A percentile compares a stretch with the other conserved stretches of the same genome.
phyloP scores from a whole-genome alignment of 805 yeast genomes.

The Lipomyces starkeyi region DNA sequence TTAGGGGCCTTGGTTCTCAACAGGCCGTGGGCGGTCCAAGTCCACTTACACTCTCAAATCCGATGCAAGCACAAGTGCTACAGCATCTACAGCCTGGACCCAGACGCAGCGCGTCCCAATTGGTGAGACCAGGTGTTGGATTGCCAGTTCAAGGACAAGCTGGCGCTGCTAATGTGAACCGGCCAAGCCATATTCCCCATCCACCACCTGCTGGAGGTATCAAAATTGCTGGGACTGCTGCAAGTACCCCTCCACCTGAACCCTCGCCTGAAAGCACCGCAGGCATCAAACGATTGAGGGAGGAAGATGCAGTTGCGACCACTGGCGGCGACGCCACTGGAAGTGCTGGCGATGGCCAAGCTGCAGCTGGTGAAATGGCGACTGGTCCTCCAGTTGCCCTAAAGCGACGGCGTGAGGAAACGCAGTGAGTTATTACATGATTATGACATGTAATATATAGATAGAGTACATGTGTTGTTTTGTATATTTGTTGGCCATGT shows the following conservation, averaged over 20 bases:
- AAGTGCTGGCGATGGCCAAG: background rate
- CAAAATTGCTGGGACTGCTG: conserved; percentile 1
- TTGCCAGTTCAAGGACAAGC: background rate
- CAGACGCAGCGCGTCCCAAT: conserved; percentile 13
- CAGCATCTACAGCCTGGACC: conserved; percentile 25
- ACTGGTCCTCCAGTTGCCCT: conserved; percentile 27
- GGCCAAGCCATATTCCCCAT: conserved; percentile 5
- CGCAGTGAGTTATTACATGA: conserved; percentile 9
- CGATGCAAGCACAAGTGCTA: conserved; percentile 8
- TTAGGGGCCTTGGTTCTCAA: background rate
- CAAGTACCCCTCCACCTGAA: conserved; percentile 13
- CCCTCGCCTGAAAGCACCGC: conserved; percentile 3
- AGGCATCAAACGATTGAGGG: conserved; percentile 8
- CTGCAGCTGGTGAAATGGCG: conserved; percentile 3
- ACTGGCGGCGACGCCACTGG: conserved; percentile 2
- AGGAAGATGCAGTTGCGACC: conserved; percentile 3
- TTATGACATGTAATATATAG: background rate
- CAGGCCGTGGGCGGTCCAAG: background rate
- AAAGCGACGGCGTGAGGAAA: conserved; percentile 34
- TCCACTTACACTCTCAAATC: background rate
- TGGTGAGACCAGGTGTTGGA: conserved; percentile 19
- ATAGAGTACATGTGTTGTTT: background rate
- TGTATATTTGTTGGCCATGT: background rate
- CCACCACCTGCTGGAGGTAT: background rate
- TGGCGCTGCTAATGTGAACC: conserved; percentile 3